Percentiles rank a stretch among this genome's conserved stretches.
phyloP scores from a whole-genome alignment of 1,284 basidiomycete species.

The Moniliella sp. region DNA sequence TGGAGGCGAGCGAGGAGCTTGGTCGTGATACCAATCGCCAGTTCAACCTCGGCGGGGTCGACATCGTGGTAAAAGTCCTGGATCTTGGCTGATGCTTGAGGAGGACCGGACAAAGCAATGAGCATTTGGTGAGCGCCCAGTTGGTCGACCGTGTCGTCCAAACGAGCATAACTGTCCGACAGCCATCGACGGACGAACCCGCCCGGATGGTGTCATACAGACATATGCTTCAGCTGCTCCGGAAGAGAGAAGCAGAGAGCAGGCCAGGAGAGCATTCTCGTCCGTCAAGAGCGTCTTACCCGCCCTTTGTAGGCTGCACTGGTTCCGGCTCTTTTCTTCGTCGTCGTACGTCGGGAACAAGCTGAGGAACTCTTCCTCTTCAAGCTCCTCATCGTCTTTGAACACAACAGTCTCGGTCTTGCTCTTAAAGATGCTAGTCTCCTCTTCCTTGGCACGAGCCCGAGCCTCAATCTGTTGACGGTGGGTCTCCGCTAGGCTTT shows the following conservation, averaged over 20 bases:
- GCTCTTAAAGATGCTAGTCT: conserved; percentile 52
- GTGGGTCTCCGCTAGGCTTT: background rate
- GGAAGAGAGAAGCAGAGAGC: too few relatives aligned
- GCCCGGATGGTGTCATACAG: too few relatives aligned
- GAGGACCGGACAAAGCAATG: background rate
- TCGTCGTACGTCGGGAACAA: conserved; percentile 75
- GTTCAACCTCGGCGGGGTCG: conserved; percentile 10
- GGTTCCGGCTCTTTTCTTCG: too few relatives aligned
- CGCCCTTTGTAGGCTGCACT: too few relatives aligned
- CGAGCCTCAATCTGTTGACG: background rate
- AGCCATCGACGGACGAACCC: background rate
- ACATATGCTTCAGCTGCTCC: too few relatives aligned
- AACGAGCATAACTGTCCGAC: background rate
- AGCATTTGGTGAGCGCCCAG: background rate
- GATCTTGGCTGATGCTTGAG: background rate
- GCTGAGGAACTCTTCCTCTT: conserved; percentile 57
- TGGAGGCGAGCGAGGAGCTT: conserved; percentile 10
- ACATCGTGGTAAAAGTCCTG: conserved; percentile 25
- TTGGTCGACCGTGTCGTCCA: background rate
- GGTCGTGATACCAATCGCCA: conserved; percentile 11
- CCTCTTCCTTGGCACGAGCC: conserved; percentile 41
- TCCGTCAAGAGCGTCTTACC: too few relatives aligned
- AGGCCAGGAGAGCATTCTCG: too few relatives aligned
- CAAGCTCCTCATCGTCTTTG: conserved; percentile 41
- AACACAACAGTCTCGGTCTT: conserved; percentile 28